phyloP scores from a whole-genome alignment of 306 rosid genomes.

The Notholithocarpus densiflorus region DNA sequence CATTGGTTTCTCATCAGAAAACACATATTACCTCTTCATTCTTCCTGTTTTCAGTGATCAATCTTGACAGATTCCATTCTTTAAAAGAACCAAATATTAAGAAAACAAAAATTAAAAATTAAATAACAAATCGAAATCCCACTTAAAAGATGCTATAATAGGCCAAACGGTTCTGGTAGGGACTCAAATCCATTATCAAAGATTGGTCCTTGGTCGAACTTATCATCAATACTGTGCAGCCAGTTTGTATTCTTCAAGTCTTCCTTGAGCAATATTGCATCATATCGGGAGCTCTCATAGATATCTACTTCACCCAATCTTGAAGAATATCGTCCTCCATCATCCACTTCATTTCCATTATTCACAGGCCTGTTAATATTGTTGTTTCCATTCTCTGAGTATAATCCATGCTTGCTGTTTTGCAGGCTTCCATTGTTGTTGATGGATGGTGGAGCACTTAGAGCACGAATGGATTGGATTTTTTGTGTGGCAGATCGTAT shows the following conservation, averaged over 20 bases:
- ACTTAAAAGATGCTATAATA: slow-evolving; percentile 48
- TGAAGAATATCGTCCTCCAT: slow-evolving; percentile 48
- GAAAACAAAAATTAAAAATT: slow-evolving; percentile 22
- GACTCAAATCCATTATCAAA: slow-evolving; percentile 86
- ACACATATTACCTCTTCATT: slow-evolving; percentile 40
- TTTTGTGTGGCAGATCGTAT: slow-evolving; percentile 56
- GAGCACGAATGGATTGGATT: slow-evolving; percentile 49
- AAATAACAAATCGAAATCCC: slow-evolving; percentile 26
- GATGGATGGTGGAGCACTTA: slow-evolving; percentile 39
- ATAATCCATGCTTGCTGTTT: slow-evolving; percentile 37
- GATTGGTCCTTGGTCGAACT: slow-evolving; percentile 64
- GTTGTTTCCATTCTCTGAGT: slow-evolving; percentile 38
- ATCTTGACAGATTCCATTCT: slow-evolving; percentile 44
- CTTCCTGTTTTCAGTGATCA: slow-evolving; percentile 34
- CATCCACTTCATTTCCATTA: slow-evolving; percentile 47
- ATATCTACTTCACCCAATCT: slow-evolving; percentile 72
- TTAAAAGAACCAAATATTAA: slow-evolving; percentile 30
- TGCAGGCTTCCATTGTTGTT: slow-evolving; percentile 42
- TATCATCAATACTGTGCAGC: slow-evolving; percentile 80
- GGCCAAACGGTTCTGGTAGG: slow-evolving; percentile 93
- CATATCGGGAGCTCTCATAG: slow-evolving; percentile 92
- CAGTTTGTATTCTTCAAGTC: slow-evolving; percentile 85
- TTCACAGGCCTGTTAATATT: slow-evolving; percentile 29
- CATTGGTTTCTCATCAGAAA: slow-evolving; percentile 33
- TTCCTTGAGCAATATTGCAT: slow-evolving; percentile 83